Percentiles rank a stretch among this genome's conserved stretches.
phyloP scores from a whole-genome alignment of 1,284 basidiomycete genomes.

The Cystobasidium slooffiae region DNA sequence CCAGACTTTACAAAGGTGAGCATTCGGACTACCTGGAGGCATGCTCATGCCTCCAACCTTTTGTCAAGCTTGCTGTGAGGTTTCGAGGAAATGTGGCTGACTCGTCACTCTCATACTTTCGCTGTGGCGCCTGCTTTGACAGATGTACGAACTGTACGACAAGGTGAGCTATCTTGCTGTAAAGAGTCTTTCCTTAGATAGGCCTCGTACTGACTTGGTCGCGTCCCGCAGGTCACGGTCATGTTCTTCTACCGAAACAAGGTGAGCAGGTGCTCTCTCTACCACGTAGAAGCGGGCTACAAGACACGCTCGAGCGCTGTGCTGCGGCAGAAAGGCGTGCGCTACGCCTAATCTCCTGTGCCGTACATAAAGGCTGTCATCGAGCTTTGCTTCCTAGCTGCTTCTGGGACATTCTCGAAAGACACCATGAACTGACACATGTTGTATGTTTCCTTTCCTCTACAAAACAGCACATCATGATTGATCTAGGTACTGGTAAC shows the following conservation, averaged over 20 bases:
- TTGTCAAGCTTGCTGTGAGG: slow-evolving; percentile 51
- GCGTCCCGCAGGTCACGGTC: slow-evolving; percentile 68
- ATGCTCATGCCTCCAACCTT: slow-evolving; percentile 45
- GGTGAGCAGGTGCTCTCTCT: slow-evolving; percentile 59
- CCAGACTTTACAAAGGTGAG: slow-evolving; percentile 98
- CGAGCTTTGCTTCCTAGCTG: too few relatives aligned
- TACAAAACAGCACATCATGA: slow-evolving; percentile 86
- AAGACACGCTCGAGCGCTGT: not conserved
- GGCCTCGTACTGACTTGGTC: not conserved
- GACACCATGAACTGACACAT: not conserved
- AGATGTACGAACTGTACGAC: slow-evolving; percentile 96
- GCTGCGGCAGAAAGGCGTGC: too few relatives aligned
- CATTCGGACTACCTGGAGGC: slow-evolving; percentile 44
- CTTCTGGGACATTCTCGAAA: too few relatives aligned
- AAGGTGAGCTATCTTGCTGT: slow-evolving; percentile 55
- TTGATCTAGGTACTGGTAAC: slow-evolving; percentile 98
- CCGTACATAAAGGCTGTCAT: too few relatives aligned
- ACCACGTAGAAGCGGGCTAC: not conserved
- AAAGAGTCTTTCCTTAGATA: not conserved
- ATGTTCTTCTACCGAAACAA: slow-evolving; percentile 89
- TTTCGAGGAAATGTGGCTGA: slow-evolving; percentile 4
- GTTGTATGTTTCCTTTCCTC: not conserved
- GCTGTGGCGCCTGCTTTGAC: slow-evolving; percentile 15
- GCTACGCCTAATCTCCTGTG: too few relatives aligned
- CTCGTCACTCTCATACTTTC: not conserved